Evolutionary conservation across 139 green algal species (phyloP).

Genomic region (Microglena sp.): DNA sequence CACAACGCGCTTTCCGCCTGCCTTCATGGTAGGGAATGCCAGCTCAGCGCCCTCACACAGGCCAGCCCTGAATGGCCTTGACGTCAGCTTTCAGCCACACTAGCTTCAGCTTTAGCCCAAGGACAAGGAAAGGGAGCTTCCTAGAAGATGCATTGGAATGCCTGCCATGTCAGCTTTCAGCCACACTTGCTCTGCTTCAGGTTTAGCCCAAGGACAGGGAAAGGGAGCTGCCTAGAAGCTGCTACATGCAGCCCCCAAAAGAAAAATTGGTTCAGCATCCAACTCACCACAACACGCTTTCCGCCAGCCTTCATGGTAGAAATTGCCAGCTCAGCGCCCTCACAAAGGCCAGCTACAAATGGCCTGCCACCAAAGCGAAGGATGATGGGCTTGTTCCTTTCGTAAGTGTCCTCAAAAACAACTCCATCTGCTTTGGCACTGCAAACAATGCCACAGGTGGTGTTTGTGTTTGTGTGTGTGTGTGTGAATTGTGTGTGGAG

Average conservation of each 20-base stretch:
- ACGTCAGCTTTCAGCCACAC: too few relatives aligned
- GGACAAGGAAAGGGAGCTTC: too few relatives aligned
- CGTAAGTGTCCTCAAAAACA: slow-evolving; percentile 65
- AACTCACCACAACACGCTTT: slow-evolving; percentile 38
- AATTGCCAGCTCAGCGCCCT: slow-evolving; percentile 61
- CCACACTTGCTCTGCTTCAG: too few relatives aligned
- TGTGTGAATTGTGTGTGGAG: too few relatives aligned
- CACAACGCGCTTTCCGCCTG: slow-evolving; percentile 57
- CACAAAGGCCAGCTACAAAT: slow-evolving; percentile 63
- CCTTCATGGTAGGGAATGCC: slow-evolving; percentile 62
- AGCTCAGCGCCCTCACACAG: slow-evolving; percentile 60
- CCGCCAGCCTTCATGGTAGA: slow-evolving; percentile 65
- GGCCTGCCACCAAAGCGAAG: slow-evolving; percentile 57
- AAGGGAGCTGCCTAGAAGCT: background rate
- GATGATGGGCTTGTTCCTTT: slow-evolving; percentile 69
- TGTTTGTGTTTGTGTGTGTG: too few relatives aligned
- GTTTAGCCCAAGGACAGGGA: background rate
- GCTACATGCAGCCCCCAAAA: background rate
- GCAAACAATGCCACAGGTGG: too few relatives aligned
- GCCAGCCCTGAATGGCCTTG: slow-evolving; percentile 62
- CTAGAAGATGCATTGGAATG: too few relatives aligned
- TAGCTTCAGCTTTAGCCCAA: too few relatives aligned
- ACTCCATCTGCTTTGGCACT: slow-evolving; percentile 35
- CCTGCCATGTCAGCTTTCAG: too few relatives aligned
- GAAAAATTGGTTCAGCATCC: too few relatives aligned